phyloP scores from a whole-genome alignment of 768 basidiomycete genomes.

The Mycena alexandri region DNA sequence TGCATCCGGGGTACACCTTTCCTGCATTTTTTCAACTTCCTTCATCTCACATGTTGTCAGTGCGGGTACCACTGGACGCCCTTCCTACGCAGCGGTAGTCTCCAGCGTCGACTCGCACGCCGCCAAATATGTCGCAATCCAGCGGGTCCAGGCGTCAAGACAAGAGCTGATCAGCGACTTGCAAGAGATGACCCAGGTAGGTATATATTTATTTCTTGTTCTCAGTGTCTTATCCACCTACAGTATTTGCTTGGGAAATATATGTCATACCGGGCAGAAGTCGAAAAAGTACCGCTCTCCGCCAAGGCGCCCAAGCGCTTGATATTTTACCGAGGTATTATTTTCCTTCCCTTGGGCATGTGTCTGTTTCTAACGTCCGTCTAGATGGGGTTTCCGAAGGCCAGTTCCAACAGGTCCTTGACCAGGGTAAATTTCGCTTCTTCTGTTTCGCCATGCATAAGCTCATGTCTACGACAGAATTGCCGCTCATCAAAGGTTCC shows the following conservation, averaged over 20 bases:
- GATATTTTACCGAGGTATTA: constrained; percentile 76
- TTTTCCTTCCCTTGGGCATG: constrained; percentile 42
- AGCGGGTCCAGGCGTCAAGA: constrained; percentile 69
- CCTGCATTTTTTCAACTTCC: neutral
- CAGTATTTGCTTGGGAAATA: constrained; percentile 68
- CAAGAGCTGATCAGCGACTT: constrained; percentile 87
- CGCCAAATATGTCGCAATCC: constrained; percentile 78
- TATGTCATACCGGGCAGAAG: constrained; percentile 62
- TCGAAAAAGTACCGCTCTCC: constrained; percentile 62
- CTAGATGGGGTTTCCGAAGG: constrained; percentile 69
- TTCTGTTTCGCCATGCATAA: neutral
- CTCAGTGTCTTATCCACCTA: constrained; percentile 64
- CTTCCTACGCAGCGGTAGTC: constrained; percentile 85
- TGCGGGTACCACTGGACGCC: constrained; percentile 78
- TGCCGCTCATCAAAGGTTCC: constrained; percentile 70
- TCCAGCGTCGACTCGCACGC: constrained; percentile 81
- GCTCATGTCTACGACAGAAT: constrained; percentile 57
- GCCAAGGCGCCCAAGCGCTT: constrained; percentile 71
- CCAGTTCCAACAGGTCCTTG: constrained; percentile 66
- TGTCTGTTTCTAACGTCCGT: constrained; percentile 37
- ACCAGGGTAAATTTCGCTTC: constrained; percentile 55
- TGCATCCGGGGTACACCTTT: constrained; percentile 25
- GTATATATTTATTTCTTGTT: constrained; percentile 56
- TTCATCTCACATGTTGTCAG: constrained; percentile 72
- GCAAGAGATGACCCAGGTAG: constrained; percentile 66